Base-by-base conservation (phyloP, 805 yeast species). In the Yarrowia sp. region DNA sequence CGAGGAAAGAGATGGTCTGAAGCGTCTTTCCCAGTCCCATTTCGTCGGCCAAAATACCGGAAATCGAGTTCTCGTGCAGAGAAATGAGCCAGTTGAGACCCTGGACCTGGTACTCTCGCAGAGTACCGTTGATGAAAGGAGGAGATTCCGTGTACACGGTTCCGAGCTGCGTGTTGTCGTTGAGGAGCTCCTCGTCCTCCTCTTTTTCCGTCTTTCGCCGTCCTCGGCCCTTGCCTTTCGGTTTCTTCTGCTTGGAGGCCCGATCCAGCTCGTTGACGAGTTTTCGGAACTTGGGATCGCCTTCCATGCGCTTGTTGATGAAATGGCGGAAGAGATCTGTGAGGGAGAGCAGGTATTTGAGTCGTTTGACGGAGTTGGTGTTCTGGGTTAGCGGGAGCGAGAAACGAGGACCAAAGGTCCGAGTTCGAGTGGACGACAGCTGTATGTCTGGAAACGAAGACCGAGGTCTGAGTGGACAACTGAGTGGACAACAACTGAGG, bases 1-100 rank as follows among this genome's bases (percentile, higher is more conserved):
- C 98, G 53, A 93, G 76, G 68, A 93, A 94, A 1, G 98, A 84
- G 49, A 93, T 90, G 0, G 98, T 93, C 74, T 93, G 99, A 62
- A 94, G 77, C 5, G 99, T 93, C 74, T 93, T 93, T 62, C 99
- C 99, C 39, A 93, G 79, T 2, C 99, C 99, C 99, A 94, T 93
- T 73, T 93, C 99, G 75, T 93, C 99, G 12, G 99, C 99, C 55
- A 93, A 76, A 47, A 93, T 94, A 19, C 99, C 99, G 9, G 96
- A 87, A 44, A 93, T 80, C 68, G 87, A 82, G 73, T 93, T 90
- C 67, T 92, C 97, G 72, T 91, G 89, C 33, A 93, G 75, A 0
- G 96, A 84, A 18, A 93, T 86, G 70, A 93, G 79, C 99, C 99
- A 93, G 74, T 94, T 94, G 58, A 93, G 80, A 56, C 99, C 99